Base-by-base conservation (phyloP, 345 rosid species). In the Eucalyptus tenuipes region DNA sequence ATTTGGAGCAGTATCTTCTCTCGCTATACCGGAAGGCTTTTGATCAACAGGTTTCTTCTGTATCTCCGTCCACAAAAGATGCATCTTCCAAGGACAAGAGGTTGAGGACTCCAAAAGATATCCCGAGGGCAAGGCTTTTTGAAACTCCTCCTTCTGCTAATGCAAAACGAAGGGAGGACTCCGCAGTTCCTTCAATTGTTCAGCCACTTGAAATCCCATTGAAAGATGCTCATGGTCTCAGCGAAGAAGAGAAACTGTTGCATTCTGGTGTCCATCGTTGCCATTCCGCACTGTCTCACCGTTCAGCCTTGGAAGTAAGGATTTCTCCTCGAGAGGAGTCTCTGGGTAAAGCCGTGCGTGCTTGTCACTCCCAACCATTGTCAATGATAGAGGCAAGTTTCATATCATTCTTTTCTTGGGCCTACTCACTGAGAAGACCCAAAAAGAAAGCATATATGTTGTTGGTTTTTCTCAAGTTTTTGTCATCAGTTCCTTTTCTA, bases 1-100 rank as follows among this genome's bases (percentile, higher is more conserved):
- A 97, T 91, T 90, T 98, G 90, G 99, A 98, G 71, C 99, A 97
- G 57, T 94, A 96, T 90, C 99, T 98, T 92, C 98, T 98, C 85
- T 94, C 96, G 6, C 90, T 98, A 81, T 98, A 98, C 88, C 92
- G 99, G 25, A 95, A 94, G 90, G 97, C 97, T 52, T 98, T 98
- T 94, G 98, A 96, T 89, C 96, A 95, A 86, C 94, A 93, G 92
- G 49, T 88, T 71, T 91, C 95, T 86, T 89, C 93, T 52, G 92
- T 92, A 64, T 91, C 97, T 86, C 93, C 96, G 80, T 53, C 87
- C n/a, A 31, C 68, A 3, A 86, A 86, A 42, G 15, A 53, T 10
- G 42, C 66, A 6, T 84, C 95, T 31, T 85, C 90, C 86, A 93
- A 92, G 89, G 92, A 93, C 80, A 91, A 93, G 91, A 93, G 90